Evolutionary conservation across 1,139 yeast genomes (phyloP), one percentile per base, ranked within the genome.

Genomic region (Candida labiduridarum): DNA sequence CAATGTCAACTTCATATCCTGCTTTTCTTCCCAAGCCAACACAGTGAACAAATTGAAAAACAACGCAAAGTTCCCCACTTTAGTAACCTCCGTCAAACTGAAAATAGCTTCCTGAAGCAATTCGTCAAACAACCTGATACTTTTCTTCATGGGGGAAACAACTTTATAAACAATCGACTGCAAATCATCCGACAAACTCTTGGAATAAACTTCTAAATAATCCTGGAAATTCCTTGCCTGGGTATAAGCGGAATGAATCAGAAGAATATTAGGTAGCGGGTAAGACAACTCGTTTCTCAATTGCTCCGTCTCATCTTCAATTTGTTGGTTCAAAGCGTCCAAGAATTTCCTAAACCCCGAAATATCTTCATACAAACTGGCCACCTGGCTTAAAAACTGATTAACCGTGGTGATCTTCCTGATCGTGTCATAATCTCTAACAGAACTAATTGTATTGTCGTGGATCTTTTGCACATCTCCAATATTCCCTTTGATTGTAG

Each of bases 171-270:
- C 82, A 16, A 91, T 87, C 38, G 87, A 78, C 58, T 83, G 80
- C 18, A 86, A 82, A 65, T 92, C 97, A 43, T 83, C 87, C 1
- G 87, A 80, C 2, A 89, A 77, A 14, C 67, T 67, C 18, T 65
- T 63, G 2, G 86, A 78, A 59, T 85, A 79, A 45, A 72, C 72
- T 51, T 75, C 73, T 48, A 94, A 78, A 61, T 85, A 89, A 57
- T 94, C 98, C 55, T 79, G 83, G 56, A 92, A 84, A 64, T 91
- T 94, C 47, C 96, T 76, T 12, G 89, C 80, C 61, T 80, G 82
- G 41, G 85, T 85, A 53, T 92, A 73, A 52, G 80, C 74, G 63
- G 77, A 87, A 66, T 94, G 98, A 16, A 89, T 82, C 33, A 75
- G 66, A 47, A 90, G 71, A 36, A 94, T 66, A 56, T 82, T 78